phyloP scores from a whole-genome alignment of 23 red algal species.

The Gracilaria gracilis region DNA sequence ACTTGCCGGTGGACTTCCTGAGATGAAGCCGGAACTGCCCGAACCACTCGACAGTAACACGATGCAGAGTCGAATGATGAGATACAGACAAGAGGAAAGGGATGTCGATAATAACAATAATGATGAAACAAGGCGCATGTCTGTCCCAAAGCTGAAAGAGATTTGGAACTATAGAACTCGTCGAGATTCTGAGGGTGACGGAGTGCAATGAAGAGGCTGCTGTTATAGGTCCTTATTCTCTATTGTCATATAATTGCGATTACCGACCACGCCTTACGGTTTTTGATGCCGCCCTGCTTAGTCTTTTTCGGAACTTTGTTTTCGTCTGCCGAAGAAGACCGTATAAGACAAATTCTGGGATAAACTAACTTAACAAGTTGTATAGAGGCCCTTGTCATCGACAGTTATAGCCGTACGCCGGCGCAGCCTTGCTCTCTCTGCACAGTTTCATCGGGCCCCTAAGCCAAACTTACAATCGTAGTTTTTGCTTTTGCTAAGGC shows the following conservation, averaged over 20 bases:
- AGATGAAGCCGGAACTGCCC: slow-evolving; percentile 4
- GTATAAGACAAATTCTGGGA: not conserved
- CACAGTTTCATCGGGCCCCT: not conserved
- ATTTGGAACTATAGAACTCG: slow-evolving; percentile 51
- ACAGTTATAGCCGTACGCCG: not conserved
- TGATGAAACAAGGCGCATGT: not conserved
- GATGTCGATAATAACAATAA: not conserved
- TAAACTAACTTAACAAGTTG: not conserved
- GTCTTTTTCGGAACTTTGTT: not conserved
- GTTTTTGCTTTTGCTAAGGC: not conserved
- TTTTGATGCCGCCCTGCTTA: not conserved
- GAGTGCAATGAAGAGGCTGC: too few relatives aligned
- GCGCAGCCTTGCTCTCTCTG: not conserved
- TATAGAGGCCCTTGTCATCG: not conserved
- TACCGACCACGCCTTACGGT: not conserved
- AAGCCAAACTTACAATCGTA: not conserved
- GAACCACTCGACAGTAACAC: not conserved
- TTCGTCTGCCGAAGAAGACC: not conserved
- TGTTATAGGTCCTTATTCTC: not conserved
- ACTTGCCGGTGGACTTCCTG: slow-evolving; percentile 8
- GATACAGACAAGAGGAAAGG: not conserved
- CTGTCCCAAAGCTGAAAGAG: slow-evolving; percentile 37
- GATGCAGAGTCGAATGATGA: not conserved
- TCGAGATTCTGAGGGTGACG: slow-evolving; percentile 24
- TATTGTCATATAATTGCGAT: not conserved